Evolutionary conservation across 306 rosid genomes (phyloP), one percentile per base, ranked within the genome.

Genomic region (Citrullus colocynthis): DNA sequence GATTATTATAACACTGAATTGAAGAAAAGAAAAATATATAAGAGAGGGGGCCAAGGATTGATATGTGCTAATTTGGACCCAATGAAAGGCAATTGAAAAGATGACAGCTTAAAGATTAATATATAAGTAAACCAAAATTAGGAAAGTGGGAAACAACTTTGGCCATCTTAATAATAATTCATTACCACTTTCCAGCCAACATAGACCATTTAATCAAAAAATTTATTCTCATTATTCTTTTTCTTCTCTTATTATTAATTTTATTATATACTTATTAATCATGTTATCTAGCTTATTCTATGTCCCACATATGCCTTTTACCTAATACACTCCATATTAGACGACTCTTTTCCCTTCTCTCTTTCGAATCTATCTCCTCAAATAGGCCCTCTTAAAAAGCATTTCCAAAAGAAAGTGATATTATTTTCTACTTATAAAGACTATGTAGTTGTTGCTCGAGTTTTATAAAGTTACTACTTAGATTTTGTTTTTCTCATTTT

Each of bases 91-190:
- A 59, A 59, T 28, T 15, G 17, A 65, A 6, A 65, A 37, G 51
- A 65, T 37, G 73, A 37, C 73, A 65, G 51, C 73, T 65, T 36
- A 67, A 41, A 42, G 18, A 41, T n/a, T 15, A 67, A 67, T 8
- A 20, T 65, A 17, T 18, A 36, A 36, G 37, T 7, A 8, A 16
- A 67, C 74, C 74, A 67, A 17, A 64, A 64, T 64, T 63, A 63
- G 71, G 21, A 63, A 66, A 41, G 74, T 66, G 49, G 74, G 74
- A 41, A 66, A 66, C 49, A 37, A 41, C 74, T 66, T 39, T 66
- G 74, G 52, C 30, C 74, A 66, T 67, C 74, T 41, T 41, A 67
- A 67, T 41, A 67, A 70, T 70, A 70, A 70, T 70, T 44, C 20
- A 45, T 45, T 70, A 24, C 56, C 75, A 24, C 75, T 70, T 70